Evolutionary conservation across 2,329 filamentous ascomycete species (phyloP), one percentile per base, ranked within the genome.

Genomic region (Botrytis fragariae): DNA sequence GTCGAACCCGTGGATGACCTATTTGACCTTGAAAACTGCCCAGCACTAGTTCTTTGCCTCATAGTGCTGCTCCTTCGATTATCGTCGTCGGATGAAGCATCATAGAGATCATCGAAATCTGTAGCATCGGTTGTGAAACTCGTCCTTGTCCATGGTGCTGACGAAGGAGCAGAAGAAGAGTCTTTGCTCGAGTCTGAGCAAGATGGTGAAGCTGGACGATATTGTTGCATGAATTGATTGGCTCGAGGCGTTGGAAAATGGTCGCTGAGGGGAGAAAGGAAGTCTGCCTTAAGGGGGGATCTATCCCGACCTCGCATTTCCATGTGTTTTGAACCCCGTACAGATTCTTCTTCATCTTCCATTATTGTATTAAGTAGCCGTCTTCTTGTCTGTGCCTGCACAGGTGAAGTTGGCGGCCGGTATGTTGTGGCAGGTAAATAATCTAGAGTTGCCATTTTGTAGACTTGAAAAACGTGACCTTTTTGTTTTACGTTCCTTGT

Each of bases 81-180:
- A 78, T 97, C 94, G 72, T 94, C 90, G 77, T 97, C 94, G 25
- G 93, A 81, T 68, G 80, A 94, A 60, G 93, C 87, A 82, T 96
- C 93, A 82, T 97, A 97, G 67, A 97, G 84, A 78, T 97, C 93
- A 82, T 97, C 93, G 78, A 95, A 95, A 76, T 93, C 91, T 77
- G 89, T 93, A 75, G 87, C 87, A 78, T 89, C 88, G 77, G 91
- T 91, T 81, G 87, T 84, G 78, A 86, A 83, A 84, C 87, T 92
- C 78, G 85, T 85, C 78, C 89, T 86, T 74, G 82, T 90, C 92
- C 91, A 90, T 39, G 85, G 86, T 75, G 88, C 86, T 35, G 88
- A 89, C 59, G 85, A 87, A 16, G 84, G 85, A 78, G 85, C 86
- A 71, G 85, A 89, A 29, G 42, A 39, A 73, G 87, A 88, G 69